These are phyloP conservation scores for Vitis hybrid DNA, from an alignment of 177 flowering plant genomes.

Conservation along the genomic window DNA sequence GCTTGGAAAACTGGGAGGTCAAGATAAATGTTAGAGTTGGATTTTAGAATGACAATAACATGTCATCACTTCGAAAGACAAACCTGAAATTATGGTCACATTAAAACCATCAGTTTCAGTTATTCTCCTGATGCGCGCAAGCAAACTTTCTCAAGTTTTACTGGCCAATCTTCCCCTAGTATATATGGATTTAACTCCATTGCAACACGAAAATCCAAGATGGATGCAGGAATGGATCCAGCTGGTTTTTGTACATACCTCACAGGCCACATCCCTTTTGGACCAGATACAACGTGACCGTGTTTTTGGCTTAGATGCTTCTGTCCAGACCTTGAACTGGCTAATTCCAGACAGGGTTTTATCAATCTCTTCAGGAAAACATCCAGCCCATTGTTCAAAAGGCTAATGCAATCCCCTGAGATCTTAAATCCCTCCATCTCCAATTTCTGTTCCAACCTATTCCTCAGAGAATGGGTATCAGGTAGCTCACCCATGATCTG, in stretches of 20 bases:
- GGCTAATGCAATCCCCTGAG: conserved; percentile 52
- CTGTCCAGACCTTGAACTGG: conserved; percentile 39
- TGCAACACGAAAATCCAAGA: conserved; percentile 50
- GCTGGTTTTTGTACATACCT: conserved; percentile 25
- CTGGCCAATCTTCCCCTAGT: conserved; percentile 58
- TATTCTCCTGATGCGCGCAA: conserved; percentile 28
- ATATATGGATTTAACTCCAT: conserved; percentile 46
- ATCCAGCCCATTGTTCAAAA: conserved; percentile 69
- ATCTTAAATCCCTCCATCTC: conserved; percentile 44
- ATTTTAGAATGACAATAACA: conserved; percentile 6
- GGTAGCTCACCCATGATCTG: conserved; percentile 53
- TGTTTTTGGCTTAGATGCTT: conserved; percentile 19
- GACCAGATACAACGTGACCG: conserved; percentile 14
- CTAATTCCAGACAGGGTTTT: conserved; percentile 55
- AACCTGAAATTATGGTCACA: conserved; percentile 2
- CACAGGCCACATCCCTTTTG: conserved; percentile 24
- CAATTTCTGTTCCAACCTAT: conserved; percentile 54
- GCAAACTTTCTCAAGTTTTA: conserved; percentile 43
- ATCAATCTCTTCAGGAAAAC: conserved; percentile 66
- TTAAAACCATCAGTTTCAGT: conserved; percentile 3
- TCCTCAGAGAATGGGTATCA: conserved; percentile 50
- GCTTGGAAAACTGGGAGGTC: conserved; percentile 15
- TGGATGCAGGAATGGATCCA: conserved; percentile 27
- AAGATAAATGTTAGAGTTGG: conserved; percentile 19
- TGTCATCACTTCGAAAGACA: conserved; percentile 2